Conservation (phyloP, 2,329 filamentous ascomycete species). For the Colletotrichum sp. region DNA sequence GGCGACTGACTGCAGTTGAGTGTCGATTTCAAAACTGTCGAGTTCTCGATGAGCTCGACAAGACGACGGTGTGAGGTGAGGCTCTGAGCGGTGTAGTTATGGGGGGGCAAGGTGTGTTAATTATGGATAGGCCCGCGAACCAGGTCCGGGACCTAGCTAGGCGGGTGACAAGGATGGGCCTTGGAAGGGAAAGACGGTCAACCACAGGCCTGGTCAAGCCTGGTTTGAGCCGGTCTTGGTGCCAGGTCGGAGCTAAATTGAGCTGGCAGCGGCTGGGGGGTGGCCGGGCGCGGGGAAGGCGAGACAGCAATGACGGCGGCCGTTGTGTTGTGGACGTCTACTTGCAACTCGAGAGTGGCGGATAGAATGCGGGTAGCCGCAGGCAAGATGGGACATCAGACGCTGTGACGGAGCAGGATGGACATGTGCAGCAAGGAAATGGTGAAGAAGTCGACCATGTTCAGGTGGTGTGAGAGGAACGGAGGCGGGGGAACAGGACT, state of each 20-base stretch:
- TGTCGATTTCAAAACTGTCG: not conserved
- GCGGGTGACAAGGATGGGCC: conserved; percentile 22
- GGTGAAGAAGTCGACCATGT: conserved; percentile 15
- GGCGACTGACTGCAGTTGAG: not conserved
- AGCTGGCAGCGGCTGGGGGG: conserved; percentile 16
- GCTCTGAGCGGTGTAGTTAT: conserved; percentile 20
- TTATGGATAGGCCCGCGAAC: conserved; percentile 18
- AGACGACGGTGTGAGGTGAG: conserved; percentile 7
- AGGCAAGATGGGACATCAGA: conserved; percentile 10
- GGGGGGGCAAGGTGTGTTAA: conserved; percentile 1
- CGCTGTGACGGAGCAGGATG: conserved; percentile 9
- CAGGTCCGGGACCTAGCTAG: conserved; percentile 14
- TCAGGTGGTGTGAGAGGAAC: conserved; percentile 7
- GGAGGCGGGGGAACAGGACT: not conserved
- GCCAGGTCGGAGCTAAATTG: conserved; percentile 12
- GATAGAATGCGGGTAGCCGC: conserved; percentile 16
- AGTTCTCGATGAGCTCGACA: not conserved
- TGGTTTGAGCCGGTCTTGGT: conserved; percentile 4
- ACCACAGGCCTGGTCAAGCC: conserved; percentile 14
- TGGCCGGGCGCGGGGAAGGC: conserved; percentile 1
- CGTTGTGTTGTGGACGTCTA: conserved; percentile 10
- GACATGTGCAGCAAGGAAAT: conserved; percentile 7
- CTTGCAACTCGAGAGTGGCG: conserved; percentile 9
- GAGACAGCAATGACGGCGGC: conserved; percentile 15
- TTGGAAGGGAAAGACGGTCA: conserved; percentile 23